A percentile compares a stretch with the other conserved stretches of the same genome.
Evolutionary conservation across 2,329 filamentous ascomycete genomes (phyloP).

Genomic region (Aspergillus ochraceoroseus): DNA sequence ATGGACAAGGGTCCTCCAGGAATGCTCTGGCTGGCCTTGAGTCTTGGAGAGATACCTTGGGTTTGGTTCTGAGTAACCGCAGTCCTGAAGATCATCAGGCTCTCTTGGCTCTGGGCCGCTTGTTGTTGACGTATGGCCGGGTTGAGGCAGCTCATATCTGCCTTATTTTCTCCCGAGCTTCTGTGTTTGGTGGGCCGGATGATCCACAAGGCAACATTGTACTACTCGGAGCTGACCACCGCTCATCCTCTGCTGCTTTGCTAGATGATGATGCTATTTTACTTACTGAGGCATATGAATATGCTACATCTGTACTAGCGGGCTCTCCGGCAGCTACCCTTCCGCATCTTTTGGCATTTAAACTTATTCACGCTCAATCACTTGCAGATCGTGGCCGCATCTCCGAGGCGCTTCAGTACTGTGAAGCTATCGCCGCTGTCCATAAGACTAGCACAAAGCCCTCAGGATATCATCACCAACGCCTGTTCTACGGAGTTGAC

Average conservation of each 20-base stretch:
- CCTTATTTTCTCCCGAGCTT: slow-evolving; percentile 75
- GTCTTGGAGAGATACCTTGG: slow-evolving; percentile 88
- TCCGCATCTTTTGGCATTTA: slow-evolving; percentile 85
- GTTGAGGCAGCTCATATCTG: slow-evolving; percentile 91
- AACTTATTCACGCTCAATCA: slow-evolving; percentile 77
- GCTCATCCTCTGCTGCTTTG: slow-evolving; percentile 64
- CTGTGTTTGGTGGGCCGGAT: slow-evolving; percentile 75
- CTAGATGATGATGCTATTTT: slow-evolving; percentile 81
- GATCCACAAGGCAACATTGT: slow-evolving; percentile 74
- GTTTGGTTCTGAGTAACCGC: slow-evolving; percentile 81
- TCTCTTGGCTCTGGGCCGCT: slow-evolving; percentile 70
- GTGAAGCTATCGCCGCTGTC: slow-evolving; percentile 70
- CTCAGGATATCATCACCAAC: slow-evolving; percentile 77
- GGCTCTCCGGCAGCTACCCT: slow-evolving; percentile 55
- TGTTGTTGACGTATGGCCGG: slow-evolving; percentile 79
- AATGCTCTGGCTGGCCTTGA: slow-evolving; percentile 81
- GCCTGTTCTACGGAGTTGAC: slow-evolving; percentile 70
- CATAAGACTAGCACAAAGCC: slow-evolving; percentile 76
- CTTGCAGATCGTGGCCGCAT: slow-evolving; percentile 79
- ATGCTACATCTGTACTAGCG: slow-evolving; percentile 68
- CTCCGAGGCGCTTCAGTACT: slow-evolving; percentile 83
- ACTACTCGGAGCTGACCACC: slow-evolving; percentile 79
- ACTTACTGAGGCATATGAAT: slow-evolving; percentile 95
- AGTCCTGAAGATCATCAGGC: slow-evolving; percentile 73
- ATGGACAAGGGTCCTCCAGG: slow-evolving; percentile 56